Conservation (phyloP, 176 grass and related monocot genomes). For the Melocanna baccifera region DNA sequence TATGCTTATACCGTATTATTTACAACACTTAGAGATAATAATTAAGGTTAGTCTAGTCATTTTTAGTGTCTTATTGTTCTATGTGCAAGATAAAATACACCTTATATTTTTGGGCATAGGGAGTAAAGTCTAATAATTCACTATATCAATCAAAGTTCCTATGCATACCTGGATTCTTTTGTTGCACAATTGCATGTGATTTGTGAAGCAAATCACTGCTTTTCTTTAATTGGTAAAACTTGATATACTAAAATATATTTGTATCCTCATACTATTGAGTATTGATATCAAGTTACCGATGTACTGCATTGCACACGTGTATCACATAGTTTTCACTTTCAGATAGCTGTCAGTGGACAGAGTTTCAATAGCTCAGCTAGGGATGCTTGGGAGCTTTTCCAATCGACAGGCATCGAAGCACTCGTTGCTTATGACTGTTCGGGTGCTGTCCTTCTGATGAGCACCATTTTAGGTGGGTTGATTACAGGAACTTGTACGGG, state of each 20-base stretch:
- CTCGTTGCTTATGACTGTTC: slow-evolving; percentile 98
- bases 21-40: too few species aligned
- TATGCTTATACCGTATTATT: too few species aligned
- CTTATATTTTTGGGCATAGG: too few species aligned
- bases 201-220: neutral
- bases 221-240: slow-evolving; percentile 8
- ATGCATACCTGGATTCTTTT: neutral
- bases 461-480: slow-evolving; percentile 79
- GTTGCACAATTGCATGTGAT: neutral
- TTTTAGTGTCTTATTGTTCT: too few species aligned
- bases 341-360: slow-evolving; percentile 89
- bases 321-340: slow-evolving; percentile 39
- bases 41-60: too few species aligned
- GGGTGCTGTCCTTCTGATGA: slow-evolving; percentile 94
- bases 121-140: neutral
- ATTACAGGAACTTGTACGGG: slow-evolving; percentile 88
- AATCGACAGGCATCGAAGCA: slow-evolving; percentile 87
- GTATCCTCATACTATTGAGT: neutral
- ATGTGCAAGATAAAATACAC: too few species aligned
- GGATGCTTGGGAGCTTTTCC: slow-evolving; percentile 98
- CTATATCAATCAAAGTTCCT: neutral
- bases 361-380: slow-evolving; percentile 90
- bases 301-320: neutral
- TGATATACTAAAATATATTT: neutral
- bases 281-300: neutral